These are phyloP conservation scores for Kwoniella heveanensis DNA, from an alignment of 768 basidiomycete species.

Conservation along the genomic window DNA sequence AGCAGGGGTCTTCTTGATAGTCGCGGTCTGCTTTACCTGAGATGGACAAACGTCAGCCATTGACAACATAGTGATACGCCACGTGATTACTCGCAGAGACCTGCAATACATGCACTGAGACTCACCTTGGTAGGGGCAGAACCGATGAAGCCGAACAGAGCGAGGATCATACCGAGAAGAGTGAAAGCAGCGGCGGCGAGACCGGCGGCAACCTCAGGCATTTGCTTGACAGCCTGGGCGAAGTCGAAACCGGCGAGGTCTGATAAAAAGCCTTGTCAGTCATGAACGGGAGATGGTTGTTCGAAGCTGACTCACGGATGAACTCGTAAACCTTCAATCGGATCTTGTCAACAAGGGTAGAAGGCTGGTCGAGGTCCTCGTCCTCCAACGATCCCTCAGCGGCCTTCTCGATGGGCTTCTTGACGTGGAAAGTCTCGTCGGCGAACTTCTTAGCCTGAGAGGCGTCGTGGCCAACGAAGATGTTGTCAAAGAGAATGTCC, in stretches of 20 bases:
- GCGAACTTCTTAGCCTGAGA: conserved; percentile 82
- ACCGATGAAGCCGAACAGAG: conserved; percentile 76
- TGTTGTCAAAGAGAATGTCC: conserved; percentile 58
- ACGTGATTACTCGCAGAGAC: no score
- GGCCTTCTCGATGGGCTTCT: conserved; percentile 76
- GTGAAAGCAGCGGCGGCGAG: conserved; percentile 74
- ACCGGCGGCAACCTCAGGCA: conserved; percentile 83
- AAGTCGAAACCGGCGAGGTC: conserved; percentile 45
- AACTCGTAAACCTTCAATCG: conserved; percentile 77
- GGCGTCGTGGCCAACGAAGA: conserved; percentile 88
- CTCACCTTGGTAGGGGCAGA: conserved; percentile 56
- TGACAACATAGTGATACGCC: conserved; percentile 9
- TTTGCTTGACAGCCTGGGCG: conserved; percentile 75
- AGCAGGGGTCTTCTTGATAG: conserved; percentile 37
- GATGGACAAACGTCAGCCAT: conserved; percentile 61
- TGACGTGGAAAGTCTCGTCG: conserved; percentile 84
- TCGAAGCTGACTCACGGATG: conserved; percentile 59
- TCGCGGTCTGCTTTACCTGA: conserved; percentile 21
- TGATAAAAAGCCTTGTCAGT: conserved; percentile 4
- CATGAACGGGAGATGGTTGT: no score
- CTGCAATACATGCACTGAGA: conserved; percentile 8
- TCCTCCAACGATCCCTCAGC: conserved; percentile 61
- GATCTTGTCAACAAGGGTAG: conserved; percentile 77
- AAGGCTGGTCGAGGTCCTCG: conserved; percentile 63
- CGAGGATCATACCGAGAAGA: conserved; percentile 80